Evolutionary conservation across 2,329 filamentous ascomycete genomes (phyloP).

Genomic region (Lasiodiplodia citricola): DNA sequence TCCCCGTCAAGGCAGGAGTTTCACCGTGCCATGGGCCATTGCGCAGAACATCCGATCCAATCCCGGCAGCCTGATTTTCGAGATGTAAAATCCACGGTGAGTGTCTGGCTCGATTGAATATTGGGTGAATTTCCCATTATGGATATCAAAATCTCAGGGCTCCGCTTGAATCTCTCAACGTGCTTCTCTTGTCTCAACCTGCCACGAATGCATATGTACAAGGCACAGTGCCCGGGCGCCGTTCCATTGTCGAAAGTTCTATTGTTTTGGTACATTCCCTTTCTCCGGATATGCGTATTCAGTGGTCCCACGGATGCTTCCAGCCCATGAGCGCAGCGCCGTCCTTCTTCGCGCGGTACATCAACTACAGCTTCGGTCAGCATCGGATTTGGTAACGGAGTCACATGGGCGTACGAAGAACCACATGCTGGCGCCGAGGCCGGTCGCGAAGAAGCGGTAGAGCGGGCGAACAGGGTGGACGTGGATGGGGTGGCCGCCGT

Average conservation of each 20-base stretch:
- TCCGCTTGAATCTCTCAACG: not conserved
- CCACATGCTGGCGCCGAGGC: constrained; percentile 96
- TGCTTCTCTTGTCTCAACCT: not conserved
- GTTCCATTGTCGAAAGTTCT: not conserved
- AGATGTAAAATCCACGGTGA: not conserved
- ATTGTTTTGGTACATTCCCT: constrained; percentile 15
- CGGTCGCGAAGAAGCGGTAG: constrained; percentile 86
- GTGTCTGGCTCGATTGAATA: not conserved
- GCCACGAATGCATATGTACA: constrained; percentile 9
- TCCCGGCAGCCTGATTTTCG: not conserved
- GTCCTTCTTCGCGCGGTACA: constrained; percentile 97
- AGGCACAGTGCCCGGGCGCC: not conserved
- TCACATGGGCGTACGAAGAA: constrained; percentile 79
- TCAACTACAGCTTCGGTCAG: constrained; percentile 63
- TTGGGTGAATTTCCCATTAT: not conserved
- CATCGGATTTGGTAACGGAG: not conserved
- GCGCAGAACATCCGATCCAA: not conserved
- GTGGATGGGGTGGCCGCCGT: constrained; percentile 58
- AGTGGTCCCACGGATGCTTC: constrained; percentile 98
- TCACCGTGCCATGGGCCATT: not conserved
- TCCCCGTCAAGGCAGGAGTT: not conserved
- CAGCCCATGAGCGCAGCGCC: constrained; percentile 87
- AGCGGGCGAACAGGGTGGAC: constrained; percentile 68
- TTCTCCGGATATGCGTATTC: constrained; percentile 11
- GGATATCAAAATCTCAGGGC: constrained; percentile 13